phyloP scores from a whole-genome alignment of 148 eudicot species.

The Nepenthes mirabilis region DNA sequence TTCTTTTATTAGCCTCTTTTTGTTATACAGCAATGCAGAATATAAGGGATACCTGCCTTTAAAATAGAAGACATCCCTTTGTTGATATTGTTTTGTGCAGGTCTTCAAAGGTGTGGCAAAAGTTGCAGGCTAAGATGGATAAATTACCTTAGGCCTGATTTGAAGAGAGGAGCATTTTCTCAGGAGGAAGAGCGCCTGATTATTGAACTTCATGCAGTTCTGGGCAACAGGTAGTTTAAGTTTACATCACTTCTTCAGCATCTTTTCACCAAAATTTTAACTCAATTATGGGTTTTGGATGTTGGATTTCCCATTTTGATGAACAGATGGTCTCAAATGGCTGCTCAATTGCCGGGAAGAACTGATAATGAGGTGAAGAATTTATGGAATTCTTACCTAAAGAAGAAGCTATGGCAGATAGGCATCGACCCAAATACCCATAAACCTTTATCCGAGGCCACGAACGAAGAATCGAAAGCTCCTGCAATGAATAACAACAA shows the following conservation, averaged over 20 bases:
- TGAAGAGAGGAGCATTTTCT: slow-evolving; percentile 88
- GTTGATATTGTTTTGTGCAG: slow-evolving; percentile 16
- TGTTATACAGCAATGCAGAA: neutral
- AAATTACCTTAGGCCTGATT: slow-evolving; percentile 84
- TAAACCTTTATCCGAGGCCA: slow-evolving; percentile 54
- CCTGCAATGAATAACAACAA: slow-evolving; percentile 16
- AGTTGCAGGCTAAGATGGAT: slow-evolving; percentile 96
- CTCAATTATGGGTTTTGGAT: neutral
- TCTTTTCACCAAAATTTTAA: neutral
- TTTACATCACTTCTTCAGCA: neutral
- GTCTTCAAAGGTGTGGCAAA: slow-evolving; percentile 91
- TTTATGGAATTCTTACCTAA: slow-evolving; percentile 81
- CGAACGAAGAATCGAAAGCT: slow-evolving; percentile 24
- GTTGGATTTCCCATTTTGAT: neutral
- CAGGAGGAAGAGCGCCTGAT: slow-evolving; percentile 77
- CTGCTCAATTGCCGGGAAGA: slow-evolving; percentile 83
- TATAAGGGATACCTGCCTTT: neutral
- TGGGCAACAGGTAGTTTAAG: slow-evolving; percentile 61
- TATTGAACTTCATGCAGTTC: slow-evolving; percentile 77
- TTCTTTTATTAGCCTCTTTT: neutral
- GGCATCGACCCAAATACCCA: slow-evolving; percentile 94
- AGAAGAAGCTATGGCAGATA: slow-evolving; percentile 78
- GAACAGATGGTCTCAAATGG: slow-evolving; percentile 89
- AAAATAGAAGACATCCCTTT: neutral
- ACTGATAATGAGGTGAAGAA: slow-evolving; percentile 94